A percentile compares a stretch with the other conserved stretches of the same genome.
phyloP scores from a whole-genome alignment of 2,329 filamentous ascomycete genomes.

The Diaporthe batatas region DNA sequence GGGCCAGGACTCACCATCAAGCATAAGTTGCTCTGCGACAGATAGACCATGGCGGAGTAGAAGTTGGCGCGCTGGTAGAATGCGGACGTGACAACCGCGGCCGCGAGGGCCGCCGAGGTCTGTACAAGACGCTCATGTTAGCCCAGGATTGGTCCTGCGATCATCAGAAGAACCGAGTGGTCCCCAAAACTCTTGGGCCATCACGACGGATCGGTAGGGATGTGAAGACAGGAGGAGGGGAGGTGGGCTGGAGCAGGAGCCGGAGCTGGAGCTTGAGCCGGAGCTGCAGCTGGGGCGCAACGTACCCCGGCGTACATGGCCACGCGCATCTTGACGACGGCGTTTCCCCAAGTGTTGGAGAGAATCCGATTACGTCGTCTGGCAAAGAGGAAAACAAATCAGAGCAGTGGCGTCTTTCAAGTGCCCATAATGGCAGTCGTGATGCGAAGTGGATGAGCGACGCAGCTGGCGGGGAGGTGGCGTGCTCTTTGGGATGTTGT shows the following conservation, averaged over 20 bases:
- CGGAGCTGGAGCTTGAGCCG: neutral
- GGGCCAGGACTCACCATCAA: constrained; percentile 75
- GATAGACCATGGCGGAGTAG: constrained; percentile 97
- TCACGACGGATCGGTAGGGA: neutral
- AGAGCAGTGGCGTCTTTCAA: constrained; percentile 32
- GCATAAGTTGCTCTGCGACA: constrained; percentile 96
- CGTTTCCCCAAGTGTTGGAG: neutral
- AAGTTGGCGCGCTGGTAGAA: constrained; percentile 97
- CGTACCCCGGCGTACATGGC: constrained; percentile 73
- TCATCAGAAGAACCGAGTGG: constrained; percentile 24
- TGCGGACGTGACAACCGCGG: constrained; percentile 86
- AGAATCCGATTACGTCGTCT: neutral
- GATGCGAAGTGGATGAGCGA: constrained; percentile 17
- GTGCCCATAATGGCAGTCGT: constrained; percentile 42
- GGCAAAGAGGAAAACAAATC: constrained; percentile 4
- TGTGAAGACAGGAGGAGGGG: neutral
- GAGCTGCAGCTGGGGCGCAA: constrained; percentile 38
- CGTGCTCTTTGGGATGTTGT: constrained; percentile 34
- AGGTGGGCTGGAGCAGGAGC: constrained; percentile 19
- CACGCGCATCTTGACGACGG: constrained; percentile 65
- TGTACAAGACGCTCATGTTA: constrained; percentile 51
- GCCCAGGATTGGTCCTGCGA: neutral
- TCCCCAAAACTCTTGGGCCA: neutral
- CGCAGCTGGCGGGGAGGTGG: constrained; percentile 30
- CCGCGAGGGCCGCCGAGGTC: constrained; percentile 87